These are phyloP conservation scores for Tulasnella sp. DNA, from an alignment of 768 basidiomycete genomes.

Conservation along the genomic window DNA sequence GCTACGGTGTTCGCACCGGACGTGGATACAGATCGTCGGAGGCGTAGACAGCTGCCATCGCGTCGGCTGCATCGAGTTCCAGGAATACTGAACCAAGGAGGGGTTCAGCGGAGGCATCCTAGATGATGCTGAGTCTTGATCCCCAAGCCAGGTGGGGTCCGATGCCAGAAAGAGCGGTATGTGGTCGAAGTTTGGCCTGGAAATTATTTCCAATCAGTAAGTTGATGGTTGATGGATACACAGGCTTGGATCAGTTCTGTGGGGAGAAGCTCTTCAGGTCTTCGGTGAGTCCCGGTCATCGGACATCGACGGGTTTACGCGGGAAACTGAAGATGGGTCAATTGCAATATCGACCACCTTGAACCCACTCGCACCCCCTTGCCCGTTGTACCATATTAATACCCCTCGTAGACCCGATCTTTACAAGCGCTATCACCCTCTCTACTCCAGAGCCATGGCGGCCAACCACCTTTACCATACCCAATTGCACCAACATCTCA, in stretches of 20 bases:
- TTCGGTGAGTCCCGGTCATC: conserved; percentile 10
- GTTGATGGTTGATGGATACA: background rate
- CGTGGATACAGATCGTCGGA: background rate
- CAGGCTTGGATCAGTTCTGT: background rate
- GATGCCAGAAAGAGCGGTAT: background rate
- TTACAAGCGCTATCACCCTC: conserved; percentile 21
- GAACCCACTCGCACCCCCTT: background rate
- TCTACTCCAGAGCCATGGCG: conserved; percentile 24
- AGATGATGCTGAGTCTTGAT: background rate
- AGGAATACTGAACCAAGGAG: background rate
- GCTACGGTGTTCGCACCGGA: background rate
- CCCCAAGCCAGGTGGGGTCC: background rate
- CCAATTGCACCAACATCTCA: conserved; percentile 28
- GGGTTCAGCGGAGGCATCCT: background rate
- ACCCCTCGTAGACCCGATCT: background rate
- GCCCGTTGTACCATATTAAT: conserved; percentile 16
- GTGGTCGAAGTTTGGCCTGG: background rate
- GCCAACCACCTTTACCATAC: conserved; percentile 23
- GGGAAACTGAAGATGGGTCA: background rate
- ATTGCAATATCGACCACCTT: conserved; percentile 13
- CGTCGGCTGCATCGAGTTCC: background rate
- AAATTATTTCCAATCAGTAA: background rate
- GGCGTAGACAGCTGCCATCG: background rate
- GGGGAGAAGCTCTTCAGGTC: background rate
- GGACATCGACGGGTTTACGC: background rate